Evolutionary conservation across 768 basidiomycete species (phyloP).

Genomic region (Mycena haematopus): DNA sequence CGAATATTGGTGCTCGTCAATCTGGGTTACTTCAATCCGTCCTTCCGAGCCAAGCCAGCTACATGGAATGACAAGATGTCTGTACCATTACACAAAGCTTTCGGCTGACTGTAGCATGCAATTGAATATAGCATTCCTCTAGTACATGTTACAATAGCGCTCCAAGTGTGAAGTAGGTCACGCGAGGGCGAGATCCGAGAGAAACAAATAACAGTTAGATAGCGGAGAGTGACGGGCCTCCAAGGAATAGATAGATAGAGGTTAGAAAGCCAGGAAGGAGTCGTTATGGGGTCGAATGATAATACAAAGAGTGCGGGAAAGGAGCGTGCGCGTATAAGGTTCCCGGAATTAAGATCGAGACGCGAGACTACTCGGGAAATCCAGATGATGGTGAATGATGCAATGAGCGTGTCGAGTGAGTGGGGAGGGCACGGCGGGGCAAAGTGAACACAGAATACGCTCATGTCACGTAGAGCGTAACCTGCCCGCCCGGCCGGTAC

Average conservation of each 20-base stretch:
- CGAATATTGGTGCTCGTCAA: too few species aligned
- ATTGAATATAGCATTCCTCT: slow-evolving; percentile 36
- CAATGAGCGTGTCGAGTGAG: slow-evolving; percentile 28
- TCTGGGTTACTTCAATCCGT: too few species aligned
- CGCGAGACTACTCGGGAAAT: slow-evolving; percentile 34
- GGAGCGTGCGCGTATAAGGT: slow-evolving; percentile 26
- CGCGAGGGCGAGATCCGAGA: slow-evolving; percentile 34
- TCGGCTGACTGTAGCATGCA: slow-evolving; percentile 15
- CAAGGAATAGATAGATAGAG: slow-evolving; percentile 30
- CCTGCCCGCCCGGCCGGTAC: slow-evolving; percentile 79
- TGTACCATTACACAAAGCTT: too few species aligned
- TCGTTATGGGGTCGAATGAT: slow-evolving; percentile 26
- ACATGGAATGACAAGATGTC: too few species aligned
- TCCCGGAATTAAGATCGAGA: slow-evolving; percentile 34
- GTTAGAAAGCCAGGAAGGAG: slow-evolving; percentile 27
- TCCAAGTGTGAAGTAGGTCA: slow-evolving; percentile 39
- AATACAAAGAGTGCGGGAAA: slow-evolving; percentile 27
- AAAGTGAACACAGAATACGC: not conserved
- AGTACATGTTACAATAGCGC: slow-evolving; percentile 39
- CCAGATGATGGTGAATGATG: slow-evolving; percentile 25
- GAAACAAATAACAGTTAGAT: slow-evolving; percentile 39
- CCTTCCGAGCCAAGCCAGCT: too few species aligned
- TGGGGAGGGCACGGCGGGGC: slow-evolving; percentile 12
- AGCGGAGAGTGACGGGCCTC: slow-evolving; percentile 28
- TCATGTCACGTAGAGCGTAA: slow-evolving; percentile 82